Percentiles rank a stretch among this genome's conserved stretches.
These are phyloP conservation scores for Stachybotrys elegans DNA, from an alignment of 2,329 filamentous ascomycete genomes.

Conservation along the genomic window DNA sequence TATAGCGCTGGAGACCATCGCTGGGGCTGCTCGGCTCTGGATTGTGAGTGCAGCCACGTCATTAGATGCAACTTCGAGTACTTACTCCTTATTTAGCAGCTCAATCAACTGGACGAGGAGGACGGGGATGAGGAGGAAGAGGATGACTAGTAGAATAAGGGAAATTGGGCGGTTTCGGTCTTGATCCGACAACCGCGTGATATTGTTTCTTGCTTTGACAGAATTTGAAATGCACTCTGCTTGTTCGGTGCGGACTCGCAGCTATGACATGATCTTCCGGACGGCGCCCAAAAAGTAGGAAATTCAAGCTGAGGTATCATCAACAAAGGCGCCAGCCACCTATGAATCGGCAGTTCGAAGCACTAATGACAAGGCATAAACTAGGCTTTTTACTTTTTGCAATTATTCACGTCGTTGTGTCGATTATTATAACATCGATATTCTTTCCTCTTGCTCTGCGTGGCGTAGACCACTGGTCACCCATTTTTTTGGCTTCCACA, in stretches of 20 bases:
- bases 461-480: neutral
- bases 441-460: neutral
- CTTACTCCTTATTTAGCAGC: neutral
- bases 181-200: neutral
- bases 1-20: conserved; percentile 1
- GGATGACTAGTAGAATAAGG: conserved; percentile 1
- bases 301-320: conserved; percentile 2
- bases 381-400: neutral
- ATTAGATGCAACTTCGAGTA: conserved; percentile 1
- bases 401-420: neutral
- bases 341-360: neutral
- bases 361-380: neutral
- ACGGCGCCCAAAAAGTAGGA: neutral
- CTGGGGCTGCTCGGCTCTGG: conserved; percentile 1
- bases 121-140: neutral
- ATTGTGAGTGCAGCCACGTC: neutral
- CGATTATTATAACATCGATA: neutral
- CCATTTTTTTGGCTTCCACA: too few species aligned
- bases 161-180: neutral
- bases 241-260: neutral
- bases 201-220: neutral
- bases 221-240: neutral
- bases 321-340: too few species aligned
- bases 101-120: conserved; percentile 1
- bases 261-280: neutral